Percentiles rank a stretch among this genome's conserved stretches.
Evolutionary conservation across 345 rosid species (phyloP).

Genomic region (Carallia brachiata): DNA sequence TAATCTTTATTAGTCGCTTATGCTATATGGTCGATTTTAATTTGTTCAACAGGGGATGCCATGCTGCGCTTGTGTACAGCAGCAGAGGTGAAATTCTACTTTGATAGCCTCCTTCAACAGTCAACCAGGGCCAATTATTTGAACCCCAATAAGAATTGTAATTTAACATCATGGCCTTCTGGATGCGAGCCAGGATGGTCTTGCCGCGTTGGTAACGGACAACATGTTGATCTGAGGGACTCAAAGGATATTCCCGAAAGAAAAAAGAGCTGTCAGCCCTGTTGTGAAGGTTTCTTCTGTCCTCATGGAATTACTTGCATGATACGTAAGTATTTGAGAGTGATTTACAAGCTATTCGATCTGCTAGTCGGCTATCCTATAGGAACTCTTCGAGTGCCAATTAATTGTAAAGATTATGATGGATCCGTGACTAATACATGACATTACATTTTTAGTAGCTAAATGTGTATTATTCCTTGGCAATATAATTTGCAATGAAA

Average conservation of each 20-base stretch:
- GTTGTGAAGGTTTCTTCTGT: slow-evolving; percentile 93
- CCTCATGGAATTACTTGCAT: slow-evolving; percentile 93
- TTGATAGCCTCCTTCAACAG: slow-evolving; percentile 43
- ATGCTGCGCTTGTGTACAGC: slow-evolving; percentile 58
- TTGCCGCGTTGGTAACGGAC: slow-evolving; percentile 50
- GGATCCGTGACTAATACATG: no score
- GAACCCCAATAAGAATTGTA: slow-evolving; percentile 72
- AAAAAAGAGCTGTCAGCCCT: slow-evolving; percentile 56
- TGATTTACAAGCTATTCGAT: slow-evolving; percentile 5
- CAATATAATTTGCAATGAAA: background rate
- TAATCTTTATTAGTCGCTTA: background rate
- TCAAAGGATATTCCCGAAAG: slow-evolving; percentile 58
- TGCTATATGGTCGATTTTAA: background rate
- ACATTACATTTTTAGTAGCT: background rate
- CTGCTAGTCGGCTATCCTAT: background rate
- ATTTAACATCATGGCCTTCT: slow-evolving; percentile 74
- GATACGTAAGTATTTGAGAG: slow-evolving; percentile 65
- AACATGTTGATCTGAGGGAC: slow-evolving; percentile 50
- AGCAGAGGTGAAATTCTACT: slow-evolving; percentile 79
- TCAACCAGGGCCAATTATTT: slow-evolving; percentile 34
- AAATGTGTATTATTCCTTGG: background rate
- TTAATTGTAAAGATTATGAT: background rate
- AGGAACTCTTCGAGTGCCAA: background rate
- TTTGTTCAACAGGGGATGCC: slow-evolving; percentile 49
- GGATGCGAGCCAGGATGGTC: slow-evolving; percentile 99